These are phyloP conservation scores for Dissophora ornata DNA, from an alignment of 192 early-diverging fungal genomes.

Conservation along the genomic window DNA sequence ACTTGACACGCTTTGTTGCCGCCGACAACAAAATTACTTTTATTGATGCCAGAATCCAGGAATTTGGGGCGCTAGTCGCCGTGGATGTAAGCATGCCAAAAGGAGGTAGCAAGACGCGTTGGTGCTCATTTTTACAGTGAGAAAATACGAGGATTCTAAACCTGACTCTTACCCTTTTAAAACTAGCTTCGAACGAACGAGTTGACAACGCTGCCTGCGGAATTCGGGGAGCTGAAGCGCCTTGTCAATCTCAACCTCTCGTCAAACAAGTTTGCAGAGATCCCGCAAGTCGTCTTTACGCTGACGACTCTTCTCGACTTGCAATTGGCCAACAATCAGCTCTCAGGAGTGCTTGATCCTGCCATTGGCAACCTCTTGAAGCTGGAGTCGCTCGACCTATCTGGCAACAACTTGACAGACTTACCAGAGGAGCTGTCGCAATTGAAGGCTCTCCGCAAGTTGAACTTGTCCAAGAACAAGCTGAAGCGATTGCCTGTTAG, in stretches of 20 bases:
- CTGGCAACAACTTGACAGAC: conserved; percentile 49
- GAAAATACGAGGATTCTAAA: too few relatives aligned
- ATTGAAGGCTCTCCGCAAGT: conserved; percentile 50
- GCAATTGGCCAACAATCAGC: conserved; percentile 53
- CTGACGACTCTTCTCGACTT: conserved; percentile 46
- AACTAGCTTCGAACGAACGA: conserved; percentile 64
- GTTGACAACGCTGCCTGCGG: conserved; percentile 54
- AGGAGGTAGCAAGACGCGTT: too few relatives aligned
- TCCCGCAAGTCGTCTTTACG: conserved; percentile 53
- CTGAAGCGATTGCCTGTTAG: conserved; percentile 46
- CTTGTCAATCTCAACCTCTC: conserved; percentile 57
- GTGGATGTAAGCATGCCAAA: conserved; percentile 70
- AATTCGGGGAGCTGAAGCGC: conserved; percentile 48
- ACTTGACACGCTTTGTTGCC: conserved; percentile 63
- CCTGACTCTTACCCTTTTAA: too few relatives aligned
- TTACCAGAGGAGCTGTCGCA: conserved; percentile 54
- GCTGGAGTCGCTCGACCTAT: conserved; percentile 56
- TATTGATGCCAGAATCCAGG: conserved; percentile 61
- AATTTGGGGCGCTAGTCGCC: conserved; percentile 58
- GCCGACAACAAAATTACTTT: conserved; percentile 59
- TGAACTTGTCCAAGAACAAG: conserved; percentile 57
- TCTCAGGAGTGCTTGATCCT: conserved; percentile 46
- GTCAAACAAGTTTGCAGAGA: conserved; percentile 54
- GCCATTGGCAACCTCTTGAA: conserved; percentile 41
- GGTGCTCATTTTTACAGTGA: too few relatives aligned